Base-by-base conservation (phyloP, 345 rosid genomes). In the Gossypium ekmanianum region DNA sequence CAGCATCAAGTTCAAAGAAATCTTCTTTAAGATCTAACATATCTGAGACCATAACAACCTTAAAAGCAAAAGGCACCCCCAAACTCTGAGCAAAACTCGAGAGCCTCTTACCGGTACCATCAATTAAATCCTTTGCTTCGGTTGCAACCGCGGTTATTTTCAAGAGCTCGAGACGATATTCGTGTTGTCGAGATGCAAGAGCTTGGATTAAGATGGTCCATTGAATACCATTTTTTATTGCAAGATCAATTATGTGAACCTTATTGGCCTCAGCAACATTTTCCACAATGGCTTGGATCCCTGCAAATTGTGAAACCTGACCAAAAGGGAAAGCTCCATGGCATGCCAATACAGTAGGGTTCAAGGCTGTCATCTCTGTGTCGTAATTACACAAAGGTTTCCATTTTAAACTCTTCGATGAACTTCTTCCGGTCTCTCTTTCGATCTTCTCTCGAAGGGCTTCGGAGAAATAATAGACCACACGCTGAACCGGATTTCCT, bases 161-260 rank as follows among this genome's bases (percentile, higher is more conserved):
- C 57, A 87, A 79, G 55, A 80, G 88, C 79, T 85, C 85, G 56
- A 84, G 13, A 3, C 80, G 75, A 39, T 29, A 68, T 18, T 77
- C 77, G 2, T 56, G 51, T 45, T 51, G 56, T 51, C 78, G 74
- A 29, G 83, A 68, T 10, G 78, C 77, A 13, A 87, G 85, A 74
- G 93, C 88, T 76, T 87, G 88, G 86, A 87, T 83, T 71, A 89
- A 74, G 22, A 79, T 20, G 2, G 83, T 77, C 84, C 89, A 87
- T 11, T 85, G 89, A 54, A 59, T 43, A 9, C 93, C 89, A 20
- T 14, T 54, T 58, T 61, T 61, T 61, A 89, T 80, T 51, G 8
- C 68, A 10, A 87, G 68, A 77, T 85, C 86, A 16, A 87, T 78
- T 4, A 84, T 22, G 56, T 89, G 93, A 76, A 87, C 63, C 73